Evolutionary conservation across 768 basidiomycete species (phyloP).

Genomic region (Myochromella boudieri): DNA sequence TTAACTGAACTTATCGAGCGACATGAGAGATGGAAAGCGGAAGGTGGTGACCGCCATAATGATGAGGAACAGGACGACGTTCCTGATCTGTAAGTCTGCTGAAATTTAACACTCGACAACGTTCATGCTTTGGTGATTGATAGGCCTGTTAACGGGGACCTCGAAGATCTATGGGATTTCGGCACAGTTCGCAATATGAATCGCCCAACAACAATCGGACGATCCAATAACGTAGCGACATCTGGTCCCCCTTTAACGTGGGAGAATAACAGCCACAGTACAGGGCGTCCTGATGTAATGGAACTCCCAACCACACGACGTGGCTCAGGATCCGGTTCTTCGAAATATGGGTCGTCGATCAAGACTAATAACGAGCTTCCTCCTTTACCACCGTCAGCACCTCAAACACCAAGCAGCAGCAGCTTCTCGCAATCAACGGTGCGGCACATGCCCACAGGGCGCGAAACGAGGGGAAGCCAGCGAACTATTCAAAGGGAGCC

Average conservation of each 20-base stretch:
- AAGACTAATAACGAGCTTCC: slow-evolving; percentile 61
- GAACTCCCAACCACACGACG: slow-evolving; percentile 24
- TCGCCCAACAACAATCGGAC: slow-evolving; percentile 64
- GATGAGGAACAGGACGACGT: slow-evolving; percentile 65
- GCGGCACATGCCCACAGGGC: slow-evolving; percentile 44
- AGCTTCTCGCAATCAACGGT: slow-evolving; percentile 68
- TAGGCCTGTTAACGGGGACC: slow-evolving; percentile 57
- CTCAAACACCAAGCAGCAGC: slow-evolving; percentile 36
- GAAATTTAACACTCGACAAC: too few species aligned
- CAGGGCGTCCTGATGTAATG: slow-evolving; percentile 40
- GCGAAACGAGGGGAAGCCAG: slow-evolving; percentile 28
- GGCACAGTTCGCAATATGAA: slow-evolving; percentile 86
- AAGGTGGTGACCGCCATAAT: slow-evolving; percentile 76
- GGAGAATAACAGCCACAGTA: slow-evolving; percentile 70
- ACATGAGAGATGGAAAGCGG: slow-evolving; percentile 89
- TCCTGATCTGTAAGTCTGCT: slow-evolving; percentile 59
- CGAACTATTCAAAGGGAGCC: slow-evolving; percentile 41
- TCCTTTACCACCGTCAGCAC: slow-evolving; percentile 45
- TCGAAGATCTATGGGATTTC: slow-evolving; percentile 95
- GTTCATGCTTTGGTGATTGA: too few species aligned
- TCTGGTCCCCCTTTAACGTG: slow-evolving; percentile 75
- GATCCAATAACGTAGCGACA: slow-evolving; percentile 55
- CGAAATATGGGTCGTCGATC: slow-evolving; percentile 44
- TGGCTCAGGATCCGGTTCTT: slow-evolving; percentile 30
- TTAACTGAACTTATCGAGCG: slow-evolving; percentile 95